These are phyloP conservation scores for Stachybotrys chartarum DNA, from an alignment of 2,329 filamentous ascomycete genomes.

Conservation along the genomic window DNA sequence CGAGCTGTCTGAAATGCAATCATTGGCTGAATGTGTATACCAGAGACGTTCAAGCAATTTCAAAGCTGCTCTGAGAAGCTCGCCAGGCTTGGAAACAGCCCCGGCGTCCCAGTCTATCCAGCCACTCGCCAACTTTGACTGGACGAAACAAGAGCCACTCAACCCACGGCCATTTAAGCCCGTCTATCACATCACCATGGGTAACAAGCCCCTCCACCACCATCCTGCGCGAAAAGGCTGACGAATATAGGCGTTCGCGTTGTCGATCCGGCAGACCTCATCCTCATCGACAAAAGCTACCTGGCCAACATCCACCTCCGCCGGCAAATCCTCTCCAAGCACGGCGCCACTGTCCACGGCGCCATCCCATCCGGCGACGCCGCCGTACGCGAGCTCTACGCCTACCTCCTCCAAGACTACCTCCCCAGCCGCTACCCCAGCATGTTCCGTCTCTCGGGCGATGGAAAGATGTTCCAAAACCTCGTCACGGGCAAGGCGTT, in stretches of 20 bases:
- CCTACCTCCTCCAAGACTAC: slow-evolving; percentile 36
- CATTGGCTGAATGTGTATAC: no score
- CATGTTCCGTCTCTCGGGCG: slow-evolving; percentile 33
- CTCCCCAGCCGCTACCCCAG: slow-evolving; percentile 41
- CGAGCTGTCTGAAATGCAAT: no score
- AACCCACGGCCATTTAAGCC: slow-evolving; percentile 43
- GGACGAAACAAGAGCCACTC: slow-evolving; percentile 27
- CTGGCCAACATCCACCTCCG: slow-evolving; percentile 33
- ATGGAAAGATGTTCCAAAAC: slow-evolving; percentile 29
- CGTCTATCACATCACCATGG: slow-evolving; percentile 48
- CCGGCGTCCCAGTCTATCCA: slow-evolving; percentile 8
- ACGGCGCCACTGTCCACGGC: slow-evolving; percentile 34
- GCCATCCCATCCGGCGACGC: slow-evolving; percentile 28
- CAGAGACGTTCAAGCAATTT: no score
- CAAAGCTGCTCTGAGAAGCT: not conserved
- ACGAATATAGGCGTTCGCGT: slow-evolving; percentile 31
- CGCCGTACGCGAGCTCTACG: slow-evolving; percentile 41
- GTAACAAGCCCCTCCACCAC: slow-evolving; percentile 17
- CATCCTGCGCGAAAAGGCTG: not conserved
- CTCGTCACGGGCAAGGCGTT: slow-evolving; percentile 24
- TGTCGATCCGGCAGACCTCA: slow-evolving; percentile 39
- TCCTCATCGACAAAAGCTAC: slow-evolving; percentile 46
- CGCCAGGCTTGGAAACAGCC: not conserved
- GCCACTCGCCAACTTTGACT: slow-evolving; percentile 27
- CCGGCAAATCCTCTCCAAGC: slow-evolving; percentile 26